Percentiles rank a stretch among this genome's conserved stretches.
phyloP scores from a whole-genome alignment of 2,329 filamentous ascomycete species.

The Talaromyces rugulosus region DNA sequence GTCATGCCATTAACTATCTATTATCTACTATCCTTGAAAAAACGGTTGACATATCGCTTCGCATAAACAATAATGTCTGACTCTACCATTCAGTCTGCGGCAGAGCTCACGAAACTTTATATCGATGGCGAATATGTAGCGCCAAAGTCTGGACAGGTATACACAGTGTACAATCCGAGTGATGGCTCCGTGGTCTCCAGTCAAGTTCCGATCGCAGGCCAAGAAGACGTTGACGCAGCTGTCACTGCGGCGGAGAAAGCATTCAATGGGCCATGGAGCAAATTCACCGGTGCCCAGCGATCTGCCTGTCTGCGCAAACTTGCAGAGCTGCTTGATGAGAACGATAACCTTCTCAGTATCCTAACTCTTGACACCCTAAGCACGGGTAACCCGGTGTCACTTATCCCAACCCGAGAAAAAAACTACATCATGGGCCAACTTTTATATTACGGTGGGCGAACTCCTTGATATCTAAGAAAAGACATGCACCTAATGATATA shows the following conservation, averaged over 20 bases:
- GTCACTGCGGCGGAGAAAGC: slow-evolving; percentile 5
- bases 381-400: slow-evolving; percentile 15
- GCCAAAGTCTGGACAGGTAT: neutral
- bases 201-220: neutral
- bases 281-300: slow-evolving; percentile 10
- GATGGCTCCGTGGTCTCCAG: slow-evolving; percentile 2
- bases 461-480: neutral
- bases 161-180: slow-evolving; percentile 7
- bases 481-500: neutral
- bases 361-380: slow-evolving; percentile 15
- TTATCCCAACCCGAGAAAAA: slow-evolving; percentile 3
- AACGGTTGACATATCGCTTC: neutral
- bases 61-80: neutral
- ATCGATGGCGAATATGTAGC: slow-evolving; percentile 2
- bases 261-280: slow-evolving; percentile 13
- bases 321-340: slow-evolving; percentile 11
- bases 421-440: slow-evolving; percentile 1
- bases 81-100: neutral
- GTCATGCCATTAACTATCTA: neutral
- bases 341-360: slow-evolving; percentile 5
- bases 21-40: neutral
- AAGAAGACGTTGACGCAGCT: slow-evolving; percentile 3
- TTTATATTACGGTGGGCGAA: neutral
- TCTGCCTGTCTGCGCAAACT: slow-evolving; percentile 13
- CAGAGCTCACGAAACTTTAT: slow-evolving; percentile 3